These are phyloP conservation scores for Annulohypoxylon nitens DNA, from an alignment of 495 filamentous ascomycete genomes.

Conservation along the genomic window DNA sequence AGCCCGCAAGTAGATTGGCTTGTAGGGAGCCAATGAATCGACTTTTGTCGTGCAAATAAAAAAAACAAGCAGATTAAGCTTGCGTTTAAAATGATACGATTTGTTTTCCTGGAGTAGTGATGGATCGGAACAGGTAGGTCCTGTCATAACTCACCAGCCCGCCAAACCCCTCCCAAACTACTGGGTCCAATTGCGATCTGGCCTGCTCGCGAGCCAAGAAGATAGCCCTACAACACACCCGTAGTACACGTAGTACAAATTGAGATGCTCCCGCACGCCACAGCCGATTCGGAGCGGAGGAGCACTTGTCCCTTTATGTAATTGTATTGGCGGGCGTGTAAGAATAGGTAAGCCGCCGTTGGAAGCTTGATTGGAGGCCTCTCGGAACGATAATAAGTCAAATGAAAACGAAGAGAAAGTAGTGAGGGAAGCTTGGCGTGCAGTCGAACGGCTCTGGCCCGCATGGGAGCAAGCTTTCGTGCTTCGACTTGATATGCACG, in stretches of 20 bases:
- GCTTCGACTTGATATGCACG: conserved; percentile 43
- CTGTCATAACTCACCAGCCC: conserved; percentile 30
- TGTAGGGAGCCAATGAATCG: conserved; percentile 15
- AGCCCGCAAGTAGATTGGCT: conserved; percentile 18
- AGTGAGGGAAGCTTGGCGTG: conserved; percentile 35
- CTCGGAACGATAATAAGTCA: conserved; percentile 28
- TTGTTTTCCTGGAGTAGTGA: conserved; percentile 8
- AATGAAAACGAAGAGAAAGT: conserved; percentile 23
- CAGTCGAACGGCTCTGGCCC: conserved; percentile 35
- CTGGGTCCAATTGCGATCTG: conserved; percentile 47
- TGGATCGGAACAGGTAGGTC: conserved; percentile 27
- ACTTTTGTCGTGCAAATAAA: neutral
- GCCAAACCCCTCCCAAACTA: conserved; percentile 38
- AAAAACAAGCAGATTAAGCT: conserved; percentile 4
- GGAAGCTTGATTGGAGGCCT: conserved; percentile 40
- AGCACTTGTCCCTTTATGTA: conserved; percentile 25
- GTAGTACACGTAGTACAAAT: conserved; percentile 38
- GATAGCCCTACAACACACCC: conserved; percentile 37
- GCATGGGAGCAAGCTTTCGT: conserved; percentile 39
- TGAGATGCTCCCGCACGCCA: conserved; percentile 19
- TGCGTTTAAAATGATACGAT: conserved; percentile 10
- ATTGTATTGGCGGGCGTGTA: conserved; percentile 26
- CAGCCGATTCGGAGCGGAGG: conserved; percentile 34
- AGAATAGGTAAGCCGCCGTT: conserved; percentile 16
- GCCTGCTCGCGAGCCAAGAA: conserved; percentile 35